Base-by-base conservation (phyloP, 257 asterid species). In the Eucommia ulmoides region DNA sequence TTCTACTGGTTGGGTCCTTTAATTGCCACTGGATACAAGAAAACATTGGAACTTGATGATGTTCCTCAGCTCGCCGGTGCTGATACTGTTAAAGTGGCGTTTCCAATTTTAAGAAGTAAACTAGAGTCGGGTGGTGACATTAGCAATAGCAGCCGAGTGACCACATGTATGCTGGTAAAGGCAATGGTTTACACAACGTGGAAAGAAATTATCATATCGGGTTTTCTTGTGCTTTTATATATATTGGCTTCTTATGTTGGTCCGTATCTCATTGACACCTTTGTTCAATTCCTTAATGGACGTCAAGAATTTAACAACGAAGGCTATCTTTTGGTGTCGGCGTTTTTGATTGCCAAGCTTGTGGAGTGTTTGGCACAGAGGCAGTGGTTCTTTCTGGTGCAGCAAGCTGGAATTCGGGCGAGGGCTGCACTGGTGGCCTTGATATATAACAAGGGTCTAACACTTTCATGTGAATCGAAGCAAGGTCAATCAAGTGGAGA, bases 401-500 rank as follows among this genome's bases (percentile, higher is more conserved):
- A 9, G 1, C 48, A 15, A 16, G 48, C 48, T 42, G 48, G 48
- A 18, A 6, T 42, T 1, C n/a, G 48, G 9, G 20, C 48, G 3
- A 42, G 48, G 48, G 48, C 48, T 15, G 48, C 48, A 15, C 19
- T 42, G 48, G 48, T 42, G n/a, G 48, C 20, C 19, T 4, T 42
- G 48, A 42, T 42, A 8, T 42, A 42, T 21, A 42, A 42, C 25
- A 75, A 75, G 59, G 78, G 82, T 9, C 62, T 71, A n/a, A 54
- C 55, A 20, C 79, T 75, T 20, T 75, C 82, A 1, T 65, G 79
- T 69, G 63, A 70, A 18, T 75, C 82, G 16, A 62, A 73, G 64
- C 79, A 75, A 25, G 60, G 65, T 29, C 74, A 59, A 54, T 61
- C 76, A 2, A 75, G 74, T 9, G 82, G 82, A 5, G 82, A 75